A percentile compares a stretch with the other conserved stretches of the same genome.
These are phyloP conservation scores for Nitzschia inconspicua DNA, from an alignment of 108 stramenopile species.

Conservation along the genomic window DNA sequence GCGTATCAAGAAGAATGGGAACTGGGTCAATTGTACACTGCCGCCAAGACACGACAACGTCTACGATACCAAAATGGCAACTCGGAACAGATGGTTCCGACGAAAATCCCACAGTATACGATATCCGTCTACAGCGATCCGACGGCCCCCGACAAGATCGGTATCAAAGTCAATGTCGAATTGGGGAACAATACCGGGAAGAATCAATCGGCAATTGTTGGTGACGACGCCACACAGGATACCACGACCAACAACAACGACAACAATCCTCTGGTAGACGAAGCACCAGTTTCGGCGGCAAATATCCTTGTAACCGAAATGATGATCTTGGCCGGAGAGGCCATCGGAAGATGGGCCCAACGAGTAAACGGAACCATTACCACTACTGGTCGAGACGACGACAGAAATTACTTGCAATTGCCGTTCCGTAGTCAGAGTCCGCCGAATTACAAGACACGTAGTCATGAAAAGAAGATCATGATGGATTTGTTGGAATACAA, in stretches of 20 bases:
- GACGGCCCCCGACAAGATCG: conserved; percentile 28
- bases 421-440: conserved; percentile 64
- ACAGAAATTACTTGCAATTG: conserved; percentile 39
- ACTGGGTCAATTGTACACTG: conserved; percentile 64
- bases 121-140: conserved; percentile 32
- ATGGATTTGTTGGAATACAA: conserved; percentile 45
- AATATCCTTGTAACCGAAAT: conserved; percentile 53
- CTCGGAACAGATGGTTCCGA: conserved; percentile 59
- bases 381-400: neutral
- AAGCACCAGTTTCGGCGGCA: conserved; percentile 55
- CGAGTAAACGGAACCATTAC: conserved; percentile 6
- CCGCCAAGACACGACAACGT: conserved; percentile 49
- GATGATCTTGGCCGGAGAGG: conserved; percentile 87
- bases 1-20: conserved; percentile 82
- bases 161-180: conserved; percentile 52
- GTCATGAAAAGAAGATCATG: conserved; percentile 38
- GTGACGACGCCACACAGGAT: neutral
- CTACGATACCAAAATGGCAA: conserved; percentile 57
- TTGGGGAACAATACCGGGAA: conserved; percentile 63
- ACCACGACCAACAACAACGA: conserved; percentile 18
- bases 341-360: conserved; percentile 67
- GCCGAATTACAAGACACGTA: conserved; percentile 47
- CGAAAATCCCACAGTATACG: conserved; percentile 58
- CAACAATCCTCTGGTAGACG: neutral
- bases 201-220: conserved; percentile 37